Base-by-base conservation (phyloP, 495 filamentous ascomycete species). In the Penicillium canariense region DNA sequence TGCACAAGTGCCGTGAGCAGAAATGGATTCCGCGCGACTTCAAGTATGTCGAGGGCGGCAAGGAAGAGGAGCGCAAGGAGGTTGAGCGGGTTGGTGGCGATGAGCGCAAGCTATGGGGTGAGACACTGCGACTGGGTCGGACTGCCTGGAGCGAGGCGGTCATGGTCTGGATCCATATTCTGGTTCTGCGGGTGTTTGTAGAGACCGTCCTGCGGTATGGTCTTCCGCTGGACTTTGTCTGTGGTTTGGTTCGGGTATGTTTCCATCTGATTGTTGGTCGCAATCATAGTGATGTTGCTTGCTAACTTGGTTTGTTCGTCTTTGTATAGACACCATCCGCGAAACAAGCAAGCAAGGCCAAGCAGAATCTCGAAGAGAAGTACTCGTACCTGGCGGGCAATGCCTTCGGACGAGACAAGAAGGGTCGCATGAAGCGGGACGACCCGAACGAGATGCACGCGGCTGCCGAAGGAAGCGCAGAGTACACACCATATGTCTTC, bases 161-260 rank as follows among this genome's bases (percentile, higher is more conserved):
- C 54, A 96, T 96, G 91, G 86, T 91, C 50, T 95, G 90, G 92
- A 77, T 91, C 10, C 95, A 97, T 69, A 88, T 94, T 14, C 77
- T 97, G 66, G 87, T 92, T 5, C 75, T 98, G 57, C 79, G 94
- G 38, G 91, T 98, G 32, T 98, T 97, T 70, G 94, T 98, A 17
- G 94, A 98, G 79, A 96, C 91, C 10, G 92, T 97, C 17, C 75
- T 97, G 66, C 82, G 94, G 56, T 98, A 97, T 68, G 94, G 94
- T 6, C 67, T 98, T 56, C 94, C 94, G 28, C 68, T 96, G 60
- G 85, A 90, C 61, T 97, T 90, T 75, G 86, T 96, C 40, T 88
- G 84, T 58, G 90, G 84, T 45, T 72, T 97, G 44, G 74, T 97
- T 48, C 81, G 86, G 84, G 93, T 97, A 84, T 59, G 84, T 74